These are phyloP conservation scores for Abrus precatorius DNA, from an alignment of 306 rosid genomes.

Conservation along the genomic window DNA sequence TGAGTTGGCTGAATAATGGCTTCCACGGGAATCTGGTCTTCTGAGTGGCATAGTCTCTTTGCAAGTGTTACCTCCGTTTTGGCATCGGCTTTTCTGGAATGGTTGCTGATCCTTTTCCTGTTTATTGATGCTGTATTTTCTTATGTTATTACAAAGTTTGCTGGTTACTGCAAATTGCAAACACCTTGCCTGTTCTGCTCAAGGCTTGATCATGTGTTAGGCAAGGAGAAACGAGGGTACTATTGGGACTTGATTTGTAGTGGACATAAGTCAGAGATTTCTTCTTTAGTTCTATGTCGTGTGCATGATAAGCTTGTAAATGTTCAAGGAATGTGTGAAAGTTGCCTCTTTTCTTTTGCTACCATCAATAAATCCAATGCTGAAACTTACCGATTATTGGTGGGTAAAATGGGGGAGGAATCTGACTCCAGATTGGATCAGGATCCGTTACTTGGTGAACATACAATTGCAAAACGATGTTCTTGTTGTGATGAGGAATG, in stretches of 20 bases:
- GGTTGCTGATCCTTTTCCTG: slow-evolving; percentile 79
- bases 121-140: slow-evolving; percentile 72
- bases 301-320: slow-evolving; percentile 82
- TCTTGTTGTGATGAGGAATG: slow-evolving; percentile 74
- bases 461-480: slow-evolving; percentile 47
- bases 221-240: slow-evolving; percentile 67
- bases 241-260: slow-evolving; percentile 75
- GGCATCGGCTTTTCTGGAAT: slow-evolving; percentile 80
- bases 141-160: slow-evolving; percentile 74
- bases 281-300: slow-evolving; percentile 73
- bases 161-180: slow-evolving; percentile 69
- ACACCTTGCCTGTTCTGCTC: slow-evolving; percentile 89
- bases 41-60: slow-evolving; percentile 43
- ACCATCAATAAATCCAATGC: slow-evolving; percentile 63
- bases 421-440: slow-evolving; percentile 55
- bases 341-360: slow-evolving; percentile 79
- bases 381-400: slow-evolving; percentile 67
- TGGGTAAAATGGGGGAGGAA: slow-evolving; percentile 70
- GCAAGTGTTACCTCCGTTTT: slow-evolving; percentile 51
- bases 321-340: slow-evolving; percentile 80
- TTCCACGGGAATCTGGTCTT: slow-evolving; percentile 51
- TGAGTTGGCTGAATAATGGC: slow-evolving; percentile 54
- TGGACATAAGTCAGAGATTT: slow-evolving; percentile 77
- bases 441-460: slow-evolving; percentile 63
- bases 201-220: slow-evolving; percentile 89